Base-by-base conservation (phyloP, 1,139 yeast genomes). In the Geotrichum bryndzae region DNA sequence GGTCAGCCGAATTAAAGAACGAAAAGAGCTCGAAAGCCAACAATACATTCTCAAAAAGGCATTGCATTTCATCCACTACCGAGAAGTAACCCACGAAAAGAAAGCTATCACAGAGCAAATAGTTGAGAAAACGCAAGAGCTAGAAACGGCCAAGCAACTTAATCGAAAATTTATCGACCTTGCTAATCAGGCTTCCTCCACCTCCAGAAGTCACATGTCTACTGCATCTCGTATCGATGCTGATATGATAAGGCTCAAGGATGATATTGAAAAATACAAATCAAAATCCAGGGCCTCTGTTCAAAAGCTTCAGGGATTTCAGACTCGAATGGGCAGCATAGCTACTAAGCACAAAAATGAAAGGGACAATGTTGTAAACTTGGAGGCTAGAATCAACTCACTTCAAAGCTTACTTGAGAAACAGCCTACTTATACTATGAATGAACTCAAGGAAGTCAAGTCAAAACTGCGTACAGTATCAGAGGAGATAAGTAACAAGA, bases 71-170 rank as follows among this genome's bases (percentile, higher is more conserved):
- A 64, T 69, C 35, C 57, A 60, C 33, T 66, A 65, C 45, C 66
- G 71, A 11, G 67, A 69, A 29, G 56, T 56, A 23, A 56, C 63
- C 10, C 56, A 63, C 25, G 56, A 54, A 18, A 61, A 65, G 41
- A 59, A 62, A 18, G 57, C 55, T 29, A 31, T 58, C 27, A 59
- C 66, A 38, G 59, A 62, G 15, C 60, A 65, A 23, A 53, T 59
- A 10, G 61, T 54, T 38, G 63, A 58, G 15, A 71, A 72, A 27
- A 53, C 46, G 33, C 56, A 52, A 7, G 46, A 58, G 18, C 50
- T 54, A 58, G 66, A 67, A 45, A 75, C 72, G 60, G 69, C 53
- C 33, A 33, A 54, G 8, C 33, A 18, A 29, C 27, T 35, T 8
- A 27, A 45, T 23, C 18, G 53, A 38, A 25, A 31, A 22, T 53